Evolutionary conservation across 2,329 filamentous ascomycete genomes (phyloP).

Genomic region (Colletotrichum ledebouriae): DNA sequence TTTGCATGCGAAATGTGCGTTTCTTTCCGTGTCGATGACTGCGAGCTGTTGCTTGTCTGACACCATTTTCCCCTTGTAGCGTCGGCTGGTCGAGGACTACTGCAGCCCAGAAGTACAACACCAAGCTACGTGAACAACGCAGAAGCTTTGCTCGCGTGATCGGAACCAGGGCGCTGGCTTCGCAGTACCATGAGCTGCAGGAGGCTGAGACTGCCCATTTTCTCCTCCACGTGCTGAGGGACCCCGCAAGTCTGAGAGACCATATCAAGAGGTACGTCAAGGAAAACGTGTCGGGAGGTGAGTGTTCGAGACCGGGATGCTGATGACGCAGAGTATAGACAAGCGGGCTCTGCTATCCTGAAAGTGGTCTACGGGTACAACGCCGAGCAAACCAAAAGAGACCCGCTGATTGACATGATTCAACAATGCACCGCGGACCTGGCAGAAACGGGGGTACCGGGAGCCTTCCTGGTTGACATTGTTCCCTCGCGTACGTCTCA

Average conservation of each 20-base stretch:
- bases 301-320: too few relatives aligned
- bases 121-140: slow-evolving; percentile 46
- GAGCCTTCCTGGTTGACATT: slow-evolving; percentile 40
- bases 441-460: slow-evolving; percentile 29
- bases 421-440: slow-evolving; percentile 35
- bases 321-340: slow-evolving; percentile 16
- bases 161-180: slow-evolving; percentile 55
- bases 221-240: neutral
- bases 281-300: neutral
- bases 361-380: slow-evolving; percentile 42
- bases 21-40: slow-evolving; percentile 28
- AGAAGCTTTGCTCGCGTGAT: slow-evolving; percentile 60
- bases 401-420: slow-evolving; percentile 39
- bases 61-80: neutral
- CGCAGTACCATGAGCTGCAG: slow-evolving; percentile 57
- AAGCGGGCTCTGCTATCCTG: slow-evolving; percentile 37
- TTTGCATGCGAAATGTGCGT: slow-evolving; percentile 55
- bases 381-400: slow-evolving; percentile 31
- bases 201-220: slow-evolving; percentile 52
- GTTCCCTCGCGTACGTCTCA: slow-evolving; percentile 31
- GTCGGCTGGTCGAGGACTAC: slow-evolving; percentile 7
- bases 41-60: neutral
- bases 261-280: slow-evolving; percentile 13
- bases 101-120: neutral
- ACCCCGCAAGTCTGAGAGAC: neutral